phyloP scores from a whole-genome alignment of 257 asterid genomes.

The Ehretia macrophylla region DNA sequence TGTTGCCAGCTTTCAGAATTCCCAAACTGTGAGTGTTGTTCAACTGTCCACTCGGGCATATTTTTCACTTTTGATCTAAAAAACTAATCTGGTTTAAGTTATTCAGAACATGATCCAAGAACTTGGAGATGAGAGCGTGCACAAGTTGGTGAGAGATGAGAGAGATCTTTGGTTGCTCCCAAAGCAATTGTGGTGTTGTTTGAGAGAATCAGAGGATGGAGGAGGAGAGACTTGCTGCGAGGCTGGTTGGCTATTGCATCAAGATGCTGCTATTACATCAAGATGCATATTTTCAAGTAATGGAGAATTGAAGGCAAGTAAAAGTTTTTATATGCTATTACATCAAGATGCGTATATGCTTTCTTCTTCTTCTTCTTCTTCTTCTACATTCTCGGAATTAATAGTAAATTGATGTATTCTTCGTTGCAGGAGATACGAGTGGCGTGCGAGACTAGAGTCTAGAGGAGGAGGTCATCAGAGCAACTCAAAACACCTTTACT shows the following conservation, averaged over 20 bases:
- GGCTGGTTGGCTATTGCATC: conserved; percentile 75
- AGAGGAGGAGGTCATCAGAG: too few relatives aligned
- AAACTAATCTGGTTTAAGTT: not conserved
- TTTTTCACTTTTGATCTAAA: not conserved
- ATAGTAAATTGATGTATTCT: not conserved
- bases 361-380: too few relatives aligned
- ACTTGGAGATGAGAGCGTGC: conserved; percentile 24
- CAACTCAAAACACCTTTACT: too few relatives aligned
- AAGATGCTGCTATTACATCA: conserved; percentile 64
- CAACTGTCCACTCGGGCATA: too few relatives aligned
- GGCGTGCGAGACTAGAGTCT: conserved; percentile 1
- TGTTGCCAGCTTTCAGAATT: conserved; percentile 31
- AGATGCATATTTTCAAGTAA: conserved; percentile 53
- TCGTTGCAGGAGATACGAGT: not conserved
- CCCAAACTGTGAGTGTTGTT: conserved; percentile 24
- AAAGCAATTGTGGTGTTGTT: conserved; percentile 75
- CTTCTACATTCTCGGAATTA: too few relatives aligned
- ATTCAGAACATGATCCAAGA: conserved; percentile 42
- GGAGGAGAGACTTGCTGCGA: conserved; percentile 52
- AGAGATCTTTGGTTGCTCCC: conserved; percentile 56
- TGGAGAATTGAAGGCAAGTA: conserved; percentile 52
- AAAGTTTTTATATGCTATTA: not conserved
- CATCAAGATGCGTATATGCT: not conserved
- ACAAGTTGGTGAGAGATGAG: conserved; percentile 40
- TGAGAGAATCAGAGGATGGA: conserved; percentile 22